Conservation (phyloP, 2,329 filamentous ascomycete genomes). For the Stylonectria norvegica region DNA sequence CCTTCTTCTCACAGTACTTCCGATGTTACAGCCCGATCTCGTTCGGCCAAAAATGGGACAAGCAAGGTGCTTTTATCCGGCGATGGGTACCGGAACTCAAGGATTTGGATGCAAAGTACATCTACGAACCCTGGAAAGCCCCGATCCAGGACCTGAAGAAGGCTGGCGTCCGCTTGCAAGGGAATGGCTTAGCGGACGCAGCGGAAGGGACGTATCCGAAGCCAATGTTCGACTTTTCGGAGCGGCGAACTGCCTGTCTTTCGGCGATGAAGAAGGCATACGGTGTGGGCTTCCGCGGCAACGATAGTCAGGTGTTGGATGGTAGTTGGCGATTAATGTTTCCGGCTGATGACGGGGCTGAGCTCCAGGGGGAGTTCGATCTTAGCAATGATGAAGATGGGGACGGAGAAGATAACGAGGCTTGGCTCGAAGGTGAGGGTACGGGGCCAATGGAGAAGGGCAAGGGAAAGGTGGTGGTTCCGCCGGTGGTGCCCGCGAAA, state of each 20-base stretch:
- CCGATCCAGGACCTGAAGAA: constrained; percentile 64
- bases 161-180: constrained; percentile 60
- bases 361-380: constrained; percentile 37
- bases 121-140: constrained; percentile 78
- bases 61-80: constrained; percentile 60
- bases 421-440: constrained; percentile 11
- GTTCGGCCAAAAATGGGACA: constrained; percentile 75
- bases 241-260: constrained; percentile 60
- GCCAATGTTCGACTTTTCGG: constrained; percentile 73
- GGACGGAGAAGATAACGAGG: constrained; percentile 27
- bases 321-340: constrained; percentile 54
- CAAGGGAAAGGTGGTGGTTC: not conserved
- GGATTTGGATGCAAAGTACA: constrained; percentile 62
- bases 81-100: constrained; percentile 66
- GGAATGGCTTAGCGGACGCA: constrained; percentile 44
- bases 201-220: constrained; percentile 60
- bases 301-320: constrained; percentile 58
- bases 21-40: constrained; percentile 67
- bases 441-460: constrained; percentile 9
- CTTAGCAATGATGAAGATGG: constrained; percentile 23
- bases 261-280: constrained; percentile 70
- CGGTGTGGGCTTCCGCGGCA: constrained; percentile 59
- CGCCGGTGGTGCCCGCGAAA: constrained; percentile 19
- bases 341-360: constrained; percentile 32
- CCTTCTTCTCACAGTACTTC: constrained; percentile 71